A percentile compares a stretch with the other conserved stretches of the same genome.
Conservation (phyloP, 345 rosid species). For the Hibiscus syriacus region DNA sequence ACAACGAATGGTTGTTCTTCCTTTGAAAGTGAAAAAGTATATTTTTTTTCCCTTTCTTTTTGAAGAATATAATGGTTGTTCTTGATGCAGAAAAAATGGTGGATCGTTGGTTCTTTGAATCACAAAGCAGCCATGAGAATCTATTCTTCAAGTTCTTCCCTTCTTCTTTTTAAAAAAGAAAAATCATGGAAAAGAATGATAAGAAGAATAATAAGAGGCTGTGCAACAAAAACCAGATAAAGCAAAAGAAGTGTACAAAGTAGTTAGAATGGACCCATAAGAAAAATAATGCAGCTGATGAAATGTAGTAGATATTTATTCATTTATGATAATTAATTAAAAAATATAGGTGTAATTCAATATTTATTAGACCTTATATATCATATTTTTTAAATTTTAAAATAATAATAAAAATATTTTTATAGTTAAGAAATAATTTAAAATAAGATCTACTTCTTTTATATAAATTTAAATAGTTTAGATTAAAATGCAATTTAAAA, state of each 20-base stretch:
- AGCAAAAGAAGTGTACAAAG: not conserved
- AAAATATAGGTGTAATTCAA: no score
- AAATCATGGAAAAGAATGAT: not conserved
- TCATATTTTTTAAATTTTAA: no score
- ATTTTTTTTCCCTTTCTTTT: not conserved
- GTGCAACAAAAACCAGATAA: not conserved
- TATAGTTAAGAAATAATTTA: no score
- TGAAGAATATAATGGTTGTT: not conserved
- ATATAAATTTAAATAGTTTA: no score
- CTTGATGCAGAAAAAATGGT: slow-evolving; percentile 11
- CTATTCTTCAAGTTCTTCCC: slow-evolving; percentile 5
- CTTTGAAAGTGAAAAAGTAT: slow-evolving; percentile 1
- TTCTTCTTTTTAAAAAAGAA: not conserved
- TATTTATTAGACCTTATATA: no score
- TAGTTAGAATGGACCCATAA: not conserved
- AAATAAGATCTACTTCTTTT: no score
- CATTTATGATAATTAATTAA: no score
- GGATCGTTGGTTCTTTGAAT: not conserved
- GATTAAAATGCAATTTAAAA: no score
- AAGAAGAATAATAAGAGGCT: not conserved
- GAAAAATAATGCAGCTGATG: not conserved
- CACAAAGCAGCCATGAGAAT: slow-evolving; percentile 11
- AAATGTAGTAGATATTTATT: no score
- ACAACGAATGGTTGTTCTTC: not conserved
- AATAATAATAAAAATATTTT: no score